These are phyloP conservation scores for Fusarium verrucosum DNA, from an alignment of 2,329 filamentous ascomycete species.

Conservation along the genomic window DNA sequence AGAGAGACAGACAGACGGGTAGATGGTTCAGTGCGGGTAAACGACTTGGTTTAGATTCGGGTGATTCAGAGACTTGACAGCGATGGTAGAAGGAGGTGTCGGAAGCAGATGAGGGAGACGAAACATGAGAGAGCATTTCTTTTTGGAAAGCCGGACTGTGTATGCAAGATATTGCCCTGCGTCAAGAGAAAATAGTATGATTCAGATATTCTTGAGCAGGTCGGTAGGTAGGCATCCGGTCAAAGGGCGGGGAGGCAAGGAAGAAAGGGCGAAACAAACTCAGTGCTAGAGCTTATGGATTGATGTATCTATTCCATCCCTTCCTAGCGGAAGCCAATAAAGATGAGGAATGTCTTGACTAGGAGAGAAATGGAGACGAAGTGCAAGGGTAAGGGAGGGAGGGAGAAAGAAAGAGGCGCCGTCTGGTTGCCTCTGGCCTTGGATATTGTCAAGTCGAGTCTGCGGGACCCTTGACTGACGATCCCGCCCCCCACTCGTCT, in stretches of 20 bases:
- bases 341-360: conserved; percentile 17
- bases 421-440: conserved; percentile 43
- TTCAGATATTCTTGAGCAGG: conserved; percentile 37
- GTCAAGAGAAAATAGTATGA: conserved; percentile 41
- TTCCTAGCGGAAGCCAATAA: conserved; percentile 33
- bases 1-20: conserved; percentile 37
- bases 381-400: conserved; percentile 27
- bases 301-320: conserved; percentile 38
- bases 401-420: conserved; percentile 31
- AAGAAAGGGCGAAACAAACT: conserved; percentile 29
- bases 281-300: conserved; percentile 36
- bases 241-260: conserved; percentile 37
- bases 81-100: conserved; percentile 39
- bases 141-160: conserved; percentile 46
- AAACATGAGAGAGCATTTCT: conserved; percentile 48
- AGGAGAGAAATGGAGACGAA: conserved; percentile 24
- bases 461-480: conserved; percentile 38
- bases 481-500: conserved; percentile 42
- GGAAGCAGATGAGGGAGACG: conserved; percentile 40
- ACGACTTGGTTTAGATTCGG: conserved; percentile 40
- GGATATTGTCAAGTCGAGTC: conserved; percentile 39
- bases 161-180: conserved; percentile 49
- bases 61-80: conserved; percentile 45
- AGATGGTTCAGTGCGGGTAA: conserved; percentile 37
- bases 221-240: too few species aligned